Base-by-base conservation (phyloP, 1,284 basidiomycete genomes). In the Ceratobasidium sp. region DNA sequence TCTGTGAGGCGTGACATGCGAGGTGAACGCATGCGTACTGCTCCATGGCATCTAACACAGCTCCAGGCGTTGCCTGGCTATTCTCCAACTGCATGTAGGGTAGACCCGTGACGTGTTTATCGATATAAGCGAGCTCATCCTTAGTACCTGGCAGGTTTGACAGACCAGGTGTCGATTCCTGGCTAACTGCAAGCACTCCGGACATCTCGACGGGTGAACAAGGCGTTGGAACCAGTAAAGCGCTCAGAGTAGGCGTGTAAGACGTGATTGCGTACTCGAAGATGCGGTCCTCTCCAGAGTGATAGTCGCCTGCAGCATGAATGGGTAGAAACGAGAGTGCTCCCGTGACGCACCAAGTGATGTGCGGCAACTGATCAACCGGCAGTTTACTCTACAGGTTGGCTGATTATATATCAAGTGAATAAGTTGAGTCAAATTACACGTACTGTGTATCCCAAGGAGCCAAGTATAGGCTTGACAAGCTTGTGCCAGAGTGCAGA, bases 311-410 rank as follows among this genome's bases (percentile, higher is more conserved):
- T 14, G 23, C 38, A 21, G 32, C 41, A 18, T 55, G 52, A 28
- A 55, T 4, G 30, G 43, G 59, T 16, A 62, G 59, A 11, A 62
- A 62, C 2, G 59, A 16, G 26, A 55, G 21, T 5, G 8, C 41
- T 6, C 59, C 59, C 23, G 59, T 62, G 3, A 43, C 21, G 47
- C 59, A 62, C 59, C 59, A 62, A 3, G 59, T 62, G 13, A 62
- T n/a, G 47, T 43, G 59, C 13, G 59, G 59, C 8, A 59, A 14
- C 9, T 9, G 26, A 28, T 57, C 32, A 23, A 5, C 38, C 5
- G 6, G 7, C 8, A 5, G 8, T 5, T 5, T 43, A 13, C 23
- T n/a, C 26, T n/a, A 23, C n/a, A 41, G 16, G 8, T 23, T 8
- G 4, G n/a, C 6, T 2, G n/a, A 6, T 38, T 38, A 38, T 3